These are phyloP conservation scores for Gleditsia sinensis DNA, from an alignment of 306 rosid species.

Conservation along the genomic window DNA sequence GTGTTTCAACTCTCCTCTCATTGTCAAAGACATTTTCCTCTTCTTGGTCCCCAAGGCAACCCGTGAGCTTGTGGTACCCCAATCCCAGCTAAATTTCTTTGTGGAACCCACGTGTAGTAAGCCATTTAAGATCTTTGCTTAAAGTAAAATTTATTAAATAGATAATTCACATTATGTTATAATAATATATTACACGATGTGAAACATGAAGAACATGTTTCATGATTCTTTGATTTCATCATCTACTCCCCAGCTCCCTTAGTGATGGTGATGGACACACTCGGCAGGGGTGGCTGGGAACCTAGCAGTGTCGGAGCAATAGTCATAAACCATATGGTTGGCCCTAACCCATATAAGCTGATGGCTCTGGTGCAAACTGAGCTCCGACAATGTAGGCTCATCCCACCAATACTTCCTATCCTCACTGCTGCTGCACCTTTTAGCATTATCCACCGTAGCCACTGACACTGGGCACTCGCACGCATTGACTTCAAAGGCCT, in stretches of 20 bases:
- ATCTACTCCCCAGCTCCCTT: not conserved
- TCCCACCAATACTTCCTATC: slow-evolving; percentile 92
- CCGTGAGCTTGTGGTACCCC: slow-evolving; percentile 35
- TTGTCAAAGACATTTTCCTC: not conserved
- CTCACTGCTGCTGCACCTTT: slow-evolving; percentile 58
- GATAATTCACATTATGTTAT: slow-evolving; percentile 15
- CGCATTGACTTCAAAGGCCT: slow-evolving; percentile 65
- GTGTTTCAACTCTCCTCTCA: slow-evolving; percentile 1
- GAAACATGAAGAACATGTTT: slow-evolving; percentile 56
- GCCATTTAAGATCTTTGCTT: not conserved
- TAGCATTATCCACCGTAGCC: slow-evolving; percentile 40
- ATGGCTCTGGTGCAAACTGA: slow-evolving; percentile 84
- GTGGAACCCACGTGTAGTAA: not conserved
- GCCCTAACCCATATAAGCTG: slow-evolving; percentile 92
- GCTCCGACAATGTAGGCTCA: slow-evolving; percentile 58
- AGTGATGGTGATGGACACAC: slow-evolving; percentile 78
- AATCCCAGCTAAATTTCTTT: not conserved
- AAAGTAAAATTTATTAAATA: slow-evolving; percentile 15
- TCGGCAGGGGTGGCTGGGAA: slow-evolving; percentile 68
- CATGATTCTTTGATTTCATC: not conserved
- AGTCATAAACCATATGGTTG: slow-evolving; percentile 88
- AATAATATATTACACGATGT: slow-evolving; percentile 21
- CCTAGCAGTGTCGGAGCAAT: slow-evolving; percentile 74
- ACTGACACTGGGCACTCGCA: slow-evolving; percentile 56
- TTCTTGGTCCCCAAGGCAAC: slow-evolving; percentile 32